A percentile compares a stretch with the other conserved stretches of the same genome.
These are phyloP conservation scores for Hepatocystis sp. DNA, from an alignment of 169 alveolate genomes.

Conservation along the genomic window DNA sequence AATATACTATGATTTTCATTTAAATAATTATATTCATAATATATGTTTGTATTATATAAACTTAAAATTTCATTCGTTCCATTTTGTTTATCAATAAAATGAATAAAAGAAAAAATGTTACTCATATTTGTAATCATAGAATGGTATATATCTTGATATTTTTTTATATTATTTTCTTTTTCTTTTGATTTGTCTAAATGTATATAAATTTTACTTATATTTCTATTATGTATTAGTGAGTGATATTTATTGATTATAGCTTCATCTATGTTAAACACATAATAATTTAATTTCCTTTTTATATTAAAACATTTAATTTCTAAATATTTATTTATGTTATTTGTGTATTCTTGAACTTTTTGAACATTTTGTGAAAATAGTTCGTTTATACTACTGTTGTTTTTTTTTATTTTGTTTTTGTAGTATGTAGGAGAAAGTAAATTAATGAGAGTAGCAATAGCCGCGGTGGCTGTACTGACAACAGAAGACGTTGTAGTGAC, in stretches of 20 bases:
- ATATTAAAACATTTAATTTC: constrained; percentile 3
- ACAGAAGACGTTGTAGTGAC: too few species aligned
- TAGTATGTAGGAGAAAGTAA: too few species aligned
- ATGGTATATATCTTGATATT: constrained; percentile 20
- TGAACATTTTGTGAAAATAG: background rate
- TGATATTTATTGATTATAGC: constrained; percentile 25
- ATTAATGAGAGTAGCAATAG: too few species aligned
- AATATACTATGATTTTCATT: constrained; percentile 49
- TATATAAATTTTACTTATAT: constrained; percentile 14
- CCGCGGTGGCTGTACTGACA: too few species aligned
- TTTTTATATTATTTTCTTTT: constrained; percentile 14
- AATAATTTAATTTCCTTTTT: constrained; percentile 34
- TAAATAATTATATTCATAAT: constrained; percentile 44
- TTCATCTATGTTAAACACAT: constrained; percentile 27
- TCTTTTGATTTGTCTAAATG: constrained; percentile 21
- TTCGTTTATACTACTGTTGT: too few species aligned
- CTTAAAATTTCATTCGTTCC: constrained; percentile 19
- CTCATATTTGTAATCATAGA: constrained; percentile 25
- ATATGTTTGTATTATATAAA: constrained; percentile 3
- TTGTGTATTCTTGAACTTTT: background rate
- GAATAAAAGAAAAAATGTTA: constrained; percentile 37
- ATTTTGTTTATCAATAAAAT: constrained; percentile 1
- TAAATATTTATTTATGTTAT: constrained; percentile 1
- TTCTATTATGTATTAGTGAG: constrained; percentile 14
- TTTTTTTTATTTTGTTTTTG: too few species aligned